Percentiles rank a stretch among this genome's conserved stretches.
phyloP scores from a whole-genome alignment of 768 basidiomycete genomes.

The Leucosporidium yakuticum region DNA sequence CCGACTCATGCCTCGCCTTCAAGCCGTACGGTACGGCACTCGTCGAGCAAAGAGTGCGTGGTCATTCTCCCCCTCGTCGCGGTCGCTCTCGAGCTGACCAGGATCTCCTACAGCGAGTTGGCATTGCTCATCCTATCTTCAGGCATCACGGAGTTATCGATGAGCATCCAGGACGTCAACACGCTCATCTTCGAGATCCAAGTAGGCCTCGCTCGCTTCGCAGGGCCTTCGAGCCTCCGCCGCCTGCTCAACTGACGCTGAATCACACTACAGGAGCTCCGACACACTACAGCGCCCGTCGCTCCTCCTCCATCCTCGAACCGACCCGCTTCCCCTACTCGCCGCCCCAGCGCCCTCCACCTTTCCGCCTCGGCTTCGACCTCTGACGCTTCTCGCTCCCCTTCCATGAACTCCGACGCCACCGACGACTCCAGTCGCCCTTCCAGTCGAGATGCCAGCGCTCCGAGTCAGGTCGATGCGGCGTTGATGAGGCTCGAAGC shows the following conservation, averaged over 20 bases:
- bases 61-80: no score
- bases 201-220: conserved; percentile 1
- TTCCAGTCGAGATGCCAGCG: neutral
- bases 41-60: no score
- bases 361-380: no score
- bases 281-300: conserved; percentile 24
- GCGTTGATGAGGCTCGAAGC: conserved; percentile 30
- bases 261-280: conserved; percentile 26
- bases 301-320: neutral
- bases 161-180: conserved; percentile 25
- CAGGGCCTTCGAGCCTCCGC: neutral
- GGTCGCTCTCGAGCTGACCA: no score
- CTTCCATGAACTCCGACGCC: neutral
- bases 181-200: conserved; percentile 38
- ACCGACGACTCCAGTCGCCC: neutral
- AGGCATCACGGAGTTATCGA: conserved; percentile 31
- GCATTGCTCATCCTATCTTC: conserved; percentile 25
- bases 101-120: conserved; percentile 17
- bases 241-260: neutral
- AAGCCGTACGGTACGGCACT: no score
- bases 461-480: conserved; percentile 30
- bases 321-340: neutral
- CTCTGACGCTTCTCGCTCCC: neutral
- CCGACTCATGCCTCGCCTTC: no score
- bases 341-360: neutral